Base-by-base conservation (phyloP, 2,329 filamentous ascomycete species). In the Colletotrichum cuscutae region DNA sequence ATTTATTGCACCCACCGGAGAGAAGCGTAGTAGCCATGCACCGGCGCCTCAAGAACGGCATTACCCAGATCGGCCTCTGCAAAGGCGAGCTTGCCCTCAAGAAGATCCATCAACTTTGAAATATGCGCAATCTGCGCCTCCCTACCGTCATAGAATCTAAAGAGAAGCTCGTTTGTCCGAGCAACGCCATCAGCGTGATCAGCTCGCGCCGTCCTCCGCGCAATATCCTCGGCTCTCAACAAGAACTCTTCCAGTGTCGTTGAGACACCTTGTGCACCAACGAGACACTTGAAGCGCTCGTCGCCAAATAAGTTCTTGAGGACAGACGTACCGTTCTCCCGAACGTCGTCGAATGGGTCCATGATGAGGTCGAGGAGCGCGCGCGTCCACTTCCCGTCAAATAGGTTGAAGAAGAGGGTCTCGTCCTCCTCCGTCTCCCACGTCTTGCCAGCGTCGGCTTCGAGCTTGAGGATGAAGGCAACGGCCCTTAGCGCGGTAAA, bases 131-230 rank as follows among this genome's bases (percentile, higher is more conserved):
- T 74, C 12, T 84, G 86, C 12, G 82, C 80, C 3, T 85, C 78
- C n/a, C 82, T 79, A 1, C 80, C 81, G 22, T 79, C 78, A 15
- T 89, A 84, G 79, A 91, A 89, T 53, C 85, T 85, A 78, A 92
- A 94, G 4, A 95, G 81, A 19, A 97, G 84, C 53, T 93, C 91
- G 73, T 92, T 93, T 3, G 92, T 87, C 65, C 94, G 91, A 42
- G 95, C 96, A 60, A 97, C 92, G 11, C 96, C 96, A 82, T 99
- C 96, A 1, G 95, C 95, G 80, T 98, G 94, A 79, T 98, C 95
- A 13, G 95, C 96, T 73, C 97, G 89, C 26, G 94, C 94, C 5
- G 95, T 97, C 30, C 84, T 86, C 26, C 91, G 87, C 71, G 94
- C 92, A 42, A 89, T 84, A 4, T 82, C 81, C 69, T 92, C 88